phyloP scores from a whole-genome alignment of 2,329 filamentous ascomycete genomes.

The Arachnomyces sp. region DNA sequence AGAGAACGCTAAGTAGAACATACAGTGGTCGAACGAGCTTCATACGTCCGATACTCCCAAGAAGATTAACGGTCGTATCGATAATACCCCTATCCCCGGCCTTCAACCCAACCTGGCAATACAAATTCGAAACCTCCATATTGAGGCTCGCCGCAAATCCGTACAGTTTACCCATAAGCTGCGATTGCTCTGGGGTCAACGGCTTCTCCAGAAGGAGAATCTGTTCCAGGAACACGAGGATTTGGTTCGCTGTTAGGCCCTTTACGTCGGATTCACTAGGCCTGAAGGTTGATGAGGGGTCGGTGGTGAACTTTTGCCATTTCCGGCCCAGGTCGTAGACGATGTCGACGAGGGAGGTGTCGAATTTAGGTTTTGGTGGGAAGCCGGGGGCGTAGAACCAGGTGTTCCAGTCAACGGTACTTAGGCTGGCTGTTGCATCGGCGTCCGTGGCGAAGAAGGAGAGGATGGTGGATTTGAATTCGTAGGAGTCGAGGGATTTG shows the following conservation, averaged over 20 bases:
- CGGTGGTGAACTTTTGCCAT: constrained; percentile 53
- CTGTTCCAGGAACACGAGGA: constrained; percentile 80
- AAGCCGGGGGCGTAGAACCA: constrained; percentile 84
- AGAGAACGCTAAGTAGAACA: constrained; percentile 10
- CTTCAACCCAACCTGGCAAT: constrained; percentile 68
- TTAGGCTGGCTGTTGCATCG: constrained; percentile 52
- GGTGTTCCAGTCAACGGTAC: constrained; percentile 75
- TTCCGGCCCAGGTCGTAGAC: constrained; percentile 76
- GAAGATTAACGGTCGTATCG: constrained; percentile 60
- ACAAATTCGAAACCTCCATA: constrained; percentile 75
- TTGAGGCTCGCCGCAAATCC: constrained; percentile 67
- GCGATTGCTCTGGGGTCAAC: constrained; percentile 57
- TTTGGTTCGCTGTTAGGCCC: constrained; percentile 74
- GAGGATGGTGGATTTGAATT: constrained; percentile 83
- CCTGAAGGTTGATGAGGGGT: constrained; percentile 39
- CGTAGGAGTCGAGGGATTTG: constrained; percentile 84
- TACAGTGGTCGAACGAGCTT: constrained; percentile 88
- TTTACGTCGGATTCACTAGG: constrained; percentile 62
- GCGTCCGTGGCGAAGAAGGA: constrained; percentile 71
- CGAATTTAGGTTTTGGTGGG: constrained; percentile 83
- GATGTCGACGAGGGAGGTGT: constrained; percentile 75
- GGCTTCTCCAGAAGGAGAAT: constrained; percentile 60
- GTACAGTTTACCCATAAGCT: constrained; percentile 67
- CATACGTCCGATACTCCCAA: constrained; percentile 84
- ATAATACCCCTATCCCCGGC: constrained; percentile 64